A percentile compares a stretch with the other conserved stretches of the same genome.
phyloP scores from a whole-genome alignment of 1,139 yeast species.

The Hansenula anomala region DNA sequence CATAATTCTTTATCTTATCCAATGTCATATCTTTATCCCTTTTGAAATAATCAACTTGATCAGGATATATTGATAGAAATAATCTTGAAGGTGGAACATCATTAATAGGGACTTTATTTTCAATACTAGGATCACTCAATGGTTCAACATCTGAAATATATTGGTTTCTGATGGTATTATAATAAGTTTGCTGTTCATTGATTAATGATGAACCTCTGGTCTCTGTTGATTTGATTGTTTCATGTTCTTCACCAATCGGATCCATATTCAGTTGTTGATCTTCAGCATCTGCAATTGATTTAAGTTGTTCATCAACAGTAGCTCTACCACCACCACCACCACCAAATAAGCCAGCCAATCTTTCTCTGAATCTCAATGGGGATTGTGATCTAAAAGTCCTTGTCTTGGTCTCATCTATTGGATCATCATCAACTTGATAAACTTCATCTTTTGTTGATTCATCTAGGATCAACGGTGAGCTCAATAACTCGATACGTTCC shows the following conservation, averaged over 20 bases:
- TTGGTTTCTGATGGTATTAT: slow-evolving; percentile 9
- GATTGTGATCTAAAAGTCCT: too few species aligned
- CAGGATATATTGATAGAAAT: slow-evolving; percentile 3
- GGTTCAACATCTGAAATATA: too few species aligned
- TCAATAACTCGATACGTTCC: slow-evolving; percentile 1
- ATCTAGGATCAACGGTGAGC: neutral
- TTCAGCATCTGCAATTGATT: neutral
- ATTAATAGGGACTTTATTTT: neutral
- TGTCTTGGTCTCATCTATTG: too few species aligned
- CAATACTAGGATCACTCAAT: neutral
- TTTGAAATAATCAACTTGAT: slow-evolving; percentile 2
- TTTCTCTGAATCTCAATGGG: slow-evolving; percentile 4
- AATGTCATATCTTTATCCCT: slow-evolving; percentile 1
- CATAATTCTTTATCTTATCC: slow-evolving; percentile 3
- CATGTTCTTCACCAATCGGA: neutral
- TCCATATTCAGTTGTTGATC: too few species aligned
- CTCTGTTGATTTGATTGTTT: neutral
- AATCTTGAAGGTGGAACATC: slow-evolving; percentile 2
- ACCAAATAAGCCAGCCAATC: slow-evolving; percentile 2
- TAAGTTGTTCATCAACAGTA: neutral
- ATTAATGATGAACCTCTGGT: neutral
- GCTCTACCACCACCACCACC: neutral
- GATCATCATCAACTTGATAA: neutral
- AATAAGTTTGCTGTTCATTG: slow-evolving; percentile 6
- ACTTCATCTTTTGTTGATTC: neutral